Percentiles rank a stretch among this genome's conserved stretches.
These are phyloP conservation scores for Botryotinia narcissicola DNA, from an alignment of 2,329 filamentous ascomycete genomes.

Conservation along the genomic window DNA sequence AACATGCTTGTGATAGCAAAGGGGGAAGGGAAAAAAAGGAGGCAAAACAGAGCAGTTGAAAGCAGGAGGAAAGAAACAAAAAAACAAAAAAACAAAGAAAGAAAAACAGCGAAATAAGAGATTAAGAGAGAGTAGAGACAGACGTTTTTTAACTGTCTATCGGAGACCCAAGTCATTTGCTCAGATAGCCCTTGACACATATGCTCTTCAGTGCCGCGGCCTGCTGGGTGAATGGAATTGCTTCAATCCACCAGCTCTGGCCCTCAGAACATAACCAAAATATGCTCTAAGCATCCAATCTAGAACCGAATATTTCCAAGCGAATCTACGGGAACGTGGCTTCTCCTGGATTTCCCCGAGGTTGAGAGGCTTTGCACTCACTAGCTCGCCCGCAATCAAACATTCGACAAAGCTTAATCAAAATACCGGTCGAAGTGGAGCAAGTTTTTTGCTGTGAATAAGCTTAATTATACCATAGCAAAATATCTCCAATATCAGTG, in stretches of 20 bases:
- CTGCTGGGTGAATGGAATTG: neutral
- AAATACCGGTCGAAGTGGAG: neutral
- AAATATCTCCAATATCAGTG: neutral
- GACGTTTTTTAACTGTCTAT: neutral
- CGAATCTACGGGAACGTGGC: neutral
- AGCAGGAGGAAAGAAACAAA: neutral
- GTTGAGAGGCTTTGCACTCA: neutral
- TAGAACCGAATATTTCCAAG: neutral
- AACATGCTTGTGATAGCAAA: neutral
- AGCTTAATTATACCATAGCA: neutral
- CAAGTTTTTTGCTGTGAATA: neutral
- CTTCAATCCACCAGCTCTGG: neutral
- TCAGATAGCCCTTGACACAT: neutral
- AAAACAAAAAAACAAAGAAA: neutral
- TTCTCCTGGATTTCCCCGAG: neutral
- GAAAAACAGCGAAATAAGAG: neutral
- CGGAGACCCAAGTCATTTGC: neutral
- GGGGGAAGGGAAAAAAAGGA: neutral
- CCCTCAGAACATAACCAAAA: neutral
- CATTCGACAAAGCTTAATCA: neutral
- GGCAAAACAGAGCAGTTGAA: neutral
- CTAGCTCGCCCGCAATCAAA: neutral
- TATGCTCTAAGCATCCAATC: neutral
- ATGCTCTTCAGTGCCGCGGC: neutral
- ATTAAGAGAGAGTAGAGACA: neutral